phyloP scores from a whole-genome alignment of 129 eudicot genomes.

The Helichrysum umbraculigerum region DNA sequence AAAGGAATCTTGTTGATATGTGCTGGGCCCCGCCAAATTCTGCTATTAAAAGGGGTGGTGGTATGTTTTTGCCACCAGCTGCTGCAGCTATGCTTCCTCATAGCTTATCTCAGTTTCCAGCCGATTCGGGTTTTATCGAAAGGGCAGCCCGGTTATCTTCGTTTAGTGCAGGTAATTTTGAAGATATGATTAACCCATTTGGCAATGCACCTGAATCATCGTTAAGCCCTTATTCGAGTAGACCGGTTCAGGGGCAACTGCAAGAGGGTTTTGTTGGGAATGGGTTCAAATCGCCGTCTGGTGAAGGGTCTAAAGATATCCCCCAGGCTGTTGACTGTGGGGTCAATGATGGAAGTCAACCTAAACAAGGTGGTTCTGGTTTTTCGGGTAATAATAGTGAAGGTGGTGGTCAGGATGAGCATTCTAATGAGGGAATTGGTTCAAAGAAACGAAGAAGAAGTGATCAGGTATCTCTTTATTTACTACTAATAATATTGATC shows the following conservation, averaged over 20 bases:
- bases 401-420: slow-evolving; percentile 61
- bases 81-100: slow-evolving; percentile 54
- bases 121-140: slow-evolving; percentile 79
- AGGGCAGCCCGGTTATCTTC: slow-evolving; percentile 72
- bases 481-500: neutral
- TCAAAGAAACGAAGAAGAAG: slow-evolving; percentile 72
- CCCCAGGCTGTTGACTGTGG: slow-evolving; percentile 38
- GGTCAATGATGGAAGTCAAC: slow-evolving; percentile 44
- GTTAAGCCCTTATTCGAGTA: slow-evolving; percentile 37
- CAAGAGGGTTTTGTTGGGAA: slow-evolving; percentile 49
- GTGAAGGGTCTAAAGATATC: slow-evolving; percentile 45
- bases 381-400: slow-evolving; percentile 51
- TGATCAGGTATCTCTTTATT: slow-evolving; percentile 51
- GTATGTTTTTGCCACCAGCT: slow-evolving; percentile 44
- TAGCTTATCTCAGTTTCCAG: slow-evolving; percentile 64
- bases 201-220: slow-evolving; percentile 42
- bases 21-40: slow-evolving; percentile 43
- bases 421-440: slow-evolving; percentile 51
- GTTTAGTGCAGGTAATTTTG: slow-evolving; percentile 68
- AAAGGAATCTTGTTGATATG: slow-evolving; percentile 35
- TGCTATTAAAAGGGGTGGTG: slow-evolving; percentile 40
- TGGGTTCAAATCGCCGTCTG: slow-evolving; percentile 37
- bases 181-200: slow-evolving; percentile 60
- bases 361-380: slow-evolving; percentile 50
- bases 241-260: slow-evolving; percentile 45